Evolutionary conservation across 306 rosid species (phyloP), one percentile per base, ranked within the genome.

Genomic region (Gillenia trifoliata): DNA sequence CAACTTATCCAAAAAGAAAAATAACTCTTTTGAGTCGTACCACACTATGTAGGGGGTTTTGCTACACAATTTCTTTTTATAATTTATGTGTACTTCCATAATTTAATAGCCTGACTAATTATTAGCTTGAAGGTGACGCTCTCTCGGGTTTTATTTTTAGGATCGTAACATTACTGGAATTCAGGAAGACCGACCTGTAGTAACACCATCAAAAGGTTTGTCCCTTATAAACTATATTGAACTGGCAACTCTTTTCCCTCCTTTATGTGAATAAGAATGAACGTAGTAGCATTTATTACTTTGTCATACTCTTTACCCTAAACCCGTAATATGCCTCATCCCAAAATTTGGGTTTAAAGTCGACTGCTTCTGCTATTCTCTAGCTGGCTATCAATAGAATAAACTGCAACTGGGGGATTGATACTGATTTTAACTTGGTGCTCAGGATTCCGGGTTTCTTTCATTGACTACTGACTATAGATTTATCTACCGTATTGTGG

Each of bases 141-240:
- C 23, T 50, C 23, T n/a, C 10, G 54, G 59, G n/a, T 36, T 29
- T n/a, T 55, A 33, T 55, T 3, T 74, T 64, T 86, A 92, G 93
- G 84, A 89, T 64, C 92, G 63, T 50, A 83, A 60, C 55, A 2
- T 92, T 61, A 86, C 75, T 56, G 85, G 89, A 84, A 86, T 92
- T 68, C 82, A 57, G 83, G 85, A 75, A 43, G 86, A 68, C 56
- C 60, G 59, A 57, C 74, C 67, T 29, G 8, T 59, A 68, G 23
- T 29, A 75, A 84, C 79, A 72, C 75, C 81, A 23, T 49, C 52
- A 40, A 83, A 56, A 69, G 90, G 86, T 85, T 67, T 64, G 82
- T 82, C 17, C 74, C 83, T 72, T 76, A 56, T 72, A 60, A 70
- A 68, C 71, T 40, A 66, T 73, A 60, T 50, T 41, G 12, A 17